A percentile compares a stretch with the other conserved stretches of the same genome.
Evolutionary conservation across 306 rosid species (phyloP).

Genomic region (Malus asiatica): DNA sequence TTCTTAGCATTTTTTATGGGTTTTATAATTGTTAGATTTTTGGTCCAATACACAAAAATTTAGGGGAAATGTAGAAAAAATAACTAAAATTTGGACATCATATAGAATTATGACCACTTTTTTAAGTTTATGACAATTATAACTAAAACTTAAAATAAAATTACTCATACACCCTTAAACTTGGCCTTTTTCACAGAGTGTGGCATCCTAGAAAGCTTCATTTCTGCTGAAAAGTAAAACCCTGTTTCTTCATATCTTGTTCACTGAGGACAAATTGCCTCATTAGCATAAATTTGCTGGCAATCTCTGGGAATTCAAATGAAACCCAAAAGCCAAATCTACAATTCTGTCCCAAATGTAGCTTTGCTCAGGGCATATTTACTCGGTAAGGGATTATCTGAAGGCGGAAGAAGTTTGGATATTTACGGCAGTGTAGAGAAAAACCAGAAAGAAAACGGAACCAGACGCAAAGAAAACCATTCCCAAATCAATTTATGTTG

Average conservation of each 20-base stretch:
- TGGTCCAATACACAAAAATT: too few species aligned
- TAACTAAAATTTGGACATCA: too few species aligned
- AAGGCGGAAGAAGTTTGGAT: conserved; percentile 66
- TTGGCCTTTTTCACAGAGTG: background rate
- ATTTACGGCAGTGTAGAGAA: conserved; percentile 44
- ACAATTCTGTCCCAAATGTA: background rate
- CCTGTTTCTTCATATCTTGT: background rate
- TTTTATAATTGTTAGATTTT: too few species aligned
- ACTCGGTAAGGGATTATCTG: conserved; percentile 1
- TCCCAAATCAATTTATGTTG: conserved; percentile 31
- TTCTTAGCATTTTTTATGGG: too few species aligned
- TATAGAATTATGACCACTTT: too few species aligned
- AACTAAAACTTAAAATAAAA: too few species aligned
- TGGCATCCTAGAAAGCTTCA: background rate
- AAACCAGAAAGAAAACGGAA: conserved; percentile 41
- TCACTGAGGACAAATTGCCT: background rate
- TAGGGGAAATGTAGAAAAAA: too few species aligned
- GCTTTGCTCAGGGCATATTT: background rate
- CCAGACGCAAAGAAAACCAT: conserved; percentile 35
- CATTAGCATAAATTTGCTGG: background rate
- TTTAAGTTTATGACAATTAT: too few species aligned
- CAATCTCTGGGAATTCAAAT: background rate
- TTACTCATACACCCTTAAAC: background rate
- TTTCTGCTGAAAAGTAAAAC: background rate
- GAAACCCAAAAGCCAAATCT: background rate